These are phyloP conservation scores for Mytilinidion resinicola DNA, from an alignment of 495 filamentous ascomycete species.

Conservation along the genomic window DNA sequence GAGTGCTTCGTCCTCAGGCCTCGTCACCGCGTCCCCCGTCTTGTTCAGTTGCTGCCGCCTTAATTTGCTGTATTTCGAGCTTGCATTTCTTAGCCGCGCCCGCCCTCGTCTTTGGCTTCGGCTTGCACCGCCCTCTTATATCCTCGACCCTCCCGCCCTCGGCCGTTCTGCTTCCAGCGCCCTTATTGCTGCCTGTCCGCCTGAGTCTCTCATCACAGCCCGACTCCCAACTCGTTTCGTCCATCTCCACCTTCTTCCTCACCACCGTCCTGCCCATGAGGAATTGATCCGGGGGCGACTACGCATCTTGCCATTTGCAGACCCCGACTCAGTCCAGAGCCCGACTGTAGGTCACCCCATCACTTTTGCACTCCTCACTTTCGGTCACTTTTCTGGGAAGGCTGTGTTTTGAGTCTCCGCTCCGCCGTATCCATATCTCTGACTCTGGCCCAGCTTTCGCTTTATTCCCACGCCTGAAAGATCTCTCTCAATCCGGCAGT, in stretches of 20 bases:
- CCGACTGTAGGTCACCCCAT: constrained; percentile 6
- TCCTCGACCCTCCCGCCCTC: not conserved
- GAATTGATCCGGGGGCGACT: constrained; percentile 1
- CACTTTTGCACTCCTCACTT: not conserved
- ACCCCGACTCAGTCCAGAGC: constrained; percentile 1
- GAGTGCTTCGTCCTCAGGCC: constrained; percentile 19
- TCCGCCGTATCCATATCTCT: constrained; percentile 14
- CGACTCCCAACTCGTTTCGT: not conserved
- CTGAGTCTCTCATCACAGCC: not conserved
- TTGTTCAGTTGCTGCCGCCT: constrained; percentile 18
- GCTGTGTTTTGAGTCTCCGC: constrained; percentile 16
- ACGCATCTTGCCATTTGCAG: not conserved
- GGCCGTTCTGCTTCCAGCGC: constrained; percentile 7
- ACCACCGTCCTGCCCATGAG: constrained; percentile 8
- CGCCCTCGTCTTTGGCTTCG: not conserved
- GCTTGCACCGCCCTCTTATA: constrained; percentile 25
- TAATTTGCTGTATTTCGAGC: constrained; percentile 6
- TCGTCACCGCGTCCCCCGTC: constrained; percentile 13
- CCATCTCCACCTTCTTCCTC: not conserved
- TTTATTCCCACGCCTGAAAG: constrained; percentile 9
- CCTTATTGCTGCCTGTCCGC: constrained; percentile 8
- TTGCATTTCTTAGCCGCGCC: not conserved
- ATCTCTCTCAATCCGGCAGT: constrained; percentile 1
- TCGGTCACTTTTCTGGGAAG: constrained; percentile 15
- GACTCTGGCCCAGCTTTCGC: constrained; percentile 10